Conservation (phyloP, 257 asterid genomes). For the Perilla frutescens region DNA sequence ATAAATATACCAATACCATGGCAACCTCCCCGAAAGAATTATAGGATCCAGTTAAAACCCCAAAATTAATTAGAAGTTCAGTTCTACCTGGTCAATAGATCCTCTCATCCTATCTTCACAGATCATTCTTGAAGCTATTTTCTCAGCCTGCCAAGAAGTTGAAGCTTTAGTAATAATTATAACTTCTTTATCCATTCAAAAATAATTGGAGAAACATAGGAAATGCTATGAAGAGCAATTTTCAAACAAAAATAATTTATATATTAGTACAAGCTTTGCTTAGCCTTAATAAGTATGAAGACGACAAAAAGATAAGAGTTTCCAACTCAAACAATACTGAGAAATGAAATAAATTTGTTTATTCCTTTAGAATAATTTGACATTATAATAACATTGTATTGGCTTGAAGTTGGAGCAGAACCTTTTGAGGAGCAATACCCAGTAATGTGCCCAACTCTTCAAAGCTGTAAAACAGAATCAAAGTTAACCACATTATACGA, state of each 20-base stretch:
- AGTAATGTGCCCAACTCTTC: slow-evolving; percentile 93
- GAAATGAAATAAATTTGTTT: background rate
- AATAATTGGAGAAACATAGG: background rate
- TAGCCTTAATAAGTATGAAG: background rate
- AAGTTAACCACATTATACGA: slow-evolving; percentile 25
- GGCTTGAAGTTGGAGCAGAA: slow-evolving; percentile 39
- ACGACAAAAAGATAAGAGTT: background rate
- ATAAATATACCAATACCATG: background rate
- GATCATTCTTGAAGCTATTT: slow-evolving; percentile 97
- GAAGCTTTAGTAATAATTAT: slow-evolving; percentile 18
- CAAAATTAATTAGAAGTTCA: background rate
- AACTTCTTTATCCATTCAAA: background rate
- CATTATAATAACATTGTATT: slow-evolving; percentile 25
- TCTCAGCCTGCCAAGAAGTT: slow-evolving; percentile 76
- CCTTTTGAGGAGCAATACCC: slow-evolving; percentile 96
- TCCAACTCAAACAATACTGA: slow-evolving; percentile 8
- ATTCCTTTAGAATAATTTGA: slow-evolving; percentile 7
- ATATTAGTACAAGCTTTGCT: background rate
- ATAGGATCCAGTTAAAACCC: background rate
- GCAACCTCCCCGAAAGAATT: background rate
- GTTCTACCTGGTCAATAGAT: slow-evolving; percentile 91
- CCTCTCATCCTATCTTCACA: slow-evolving; percentile 98
- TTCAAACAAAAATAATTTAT: background rate
- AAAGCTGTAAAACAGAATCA: slow-evolving; percentile 58
- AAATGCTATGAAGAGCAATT: background rate